These are phyloP conservation scores for Neurospora hispaniola DNA, from an alignment of 495 filamentous ascomycete species.

Conservation along the genomic window DNA sequence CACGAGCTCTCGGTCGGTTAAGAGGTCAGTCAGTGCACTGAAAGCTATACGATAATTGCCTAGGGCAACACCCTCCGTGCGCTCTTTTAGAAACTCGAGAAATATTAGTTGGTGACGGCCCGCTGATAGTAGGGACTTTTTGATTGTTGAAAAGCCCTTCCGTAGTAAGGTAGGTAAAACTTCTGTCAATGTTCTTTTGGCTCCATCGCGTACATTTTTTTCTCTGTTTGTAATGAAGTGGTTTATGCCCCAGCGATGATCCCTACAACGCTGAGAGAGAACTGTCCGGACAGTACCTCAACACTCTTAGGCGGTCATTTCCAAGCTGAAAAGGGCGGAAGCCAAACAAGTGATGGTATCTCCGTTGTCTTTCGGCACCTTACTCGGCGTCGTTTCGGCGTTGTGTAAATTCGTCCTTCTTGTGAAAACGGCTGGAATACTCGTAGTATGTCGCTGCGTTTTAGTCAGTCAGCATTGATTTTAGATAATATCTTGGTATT, in stretches of 20 bases:
- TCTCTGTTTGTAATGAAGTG: background rate
- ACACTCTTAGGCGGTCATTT: background rate
- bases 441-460: background rate
- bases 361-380: background rate
- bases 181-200: background rate
- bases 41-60: too few species aligned
- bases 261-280: too few species aligned
- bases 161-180: too few species aligned
- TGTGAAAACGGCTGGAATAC: background rate
- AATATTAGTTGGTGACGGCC: too few species aligned
- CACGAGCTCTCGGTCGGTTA: too few species aligned
- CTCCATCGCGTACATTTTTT: background rate
- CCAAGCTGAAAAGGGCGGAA: background rate
- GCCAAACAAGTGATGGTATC: background rate
- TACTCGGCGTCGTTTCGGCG: background rate
- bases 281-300: background rate
- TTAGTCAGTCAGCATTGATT: background rate
- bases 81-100: too few species aligned
- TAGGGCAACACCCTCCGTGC: too few species aligned
- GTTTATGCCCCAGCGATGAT: background rate
- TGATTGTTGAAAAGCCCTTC: background rate
- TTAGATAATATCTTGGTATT: background rate
- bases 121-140: too few species aligned
- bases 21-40: too few species aligned
- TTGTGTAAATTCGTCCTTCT: background rate